A percentile compares a stretch with the other conserved stretches of the same genome.
These are phyloP conservation scores for Peronospora destructor DNA, from an alignment of 352 stramenopile species.

Conservation along the genomic window DNA sequence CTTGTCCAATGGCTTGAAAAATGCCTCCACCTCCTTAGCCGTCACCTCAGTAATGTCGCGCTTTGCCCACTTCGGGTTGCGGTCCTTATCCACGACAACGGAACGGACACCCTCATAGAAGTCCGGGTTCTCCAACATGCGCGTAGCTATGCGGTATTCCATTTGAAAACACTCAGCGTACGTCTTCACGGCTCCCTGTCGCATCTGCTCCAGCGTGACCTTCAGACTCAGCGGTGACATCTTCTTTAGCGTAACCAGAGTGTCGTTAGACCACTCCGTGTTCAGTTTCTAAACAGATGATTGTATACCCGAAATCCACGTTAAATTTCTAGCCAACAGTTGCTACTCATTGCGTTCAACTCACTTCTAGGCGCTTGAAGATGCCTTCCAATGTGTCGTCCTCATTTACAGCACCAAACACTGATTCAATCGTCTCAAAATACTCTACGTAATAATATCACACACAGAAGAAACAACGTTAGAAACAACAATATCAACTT, in stretches of 20 bases:
- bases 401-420: constrained; percentile 72
- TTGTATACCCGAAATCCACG: constrained; percentile 1
- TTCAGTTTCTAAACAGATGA: constrained; percentile 39
- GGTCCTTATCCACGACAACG: constrained; percentile 94
- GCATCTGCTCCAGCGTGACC: constrained; percentile 91
- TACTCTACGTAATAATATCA: constrained; percentile 32
- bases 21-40: constrained; percentile 60
- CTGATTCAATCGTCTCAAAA: constrained; percentile 60
- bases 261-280: constrained; percentile 70
- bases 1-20: constrained; percentile 72
- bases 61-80: constrained; percentile 87
- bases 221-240: constrained; percentile 92
- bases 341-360: background rate
- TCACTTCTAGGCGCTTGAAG: constrained; percentile 39
- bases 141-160: constrained; percentile 86
- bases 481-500: constrained; percentile 1
- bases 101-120: constrained; percentile 97
- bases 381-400: constrained; percentile 74
- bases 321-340: constrained; percentile 3
- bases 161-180: constrained; percentile 92
- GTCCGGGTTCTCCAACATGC: constrained; percentile 87
- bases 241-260: constrained; percentile 75
- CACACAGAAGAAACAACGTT: constrained; percentile 16
- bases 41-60: constrained; percentile 52
- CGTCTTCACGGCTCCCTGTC: constrained; percentile 74